Evolutionary conservation across 345 rosid species (phyloP).

Genomic region (Passiflora organensis): DNA sequence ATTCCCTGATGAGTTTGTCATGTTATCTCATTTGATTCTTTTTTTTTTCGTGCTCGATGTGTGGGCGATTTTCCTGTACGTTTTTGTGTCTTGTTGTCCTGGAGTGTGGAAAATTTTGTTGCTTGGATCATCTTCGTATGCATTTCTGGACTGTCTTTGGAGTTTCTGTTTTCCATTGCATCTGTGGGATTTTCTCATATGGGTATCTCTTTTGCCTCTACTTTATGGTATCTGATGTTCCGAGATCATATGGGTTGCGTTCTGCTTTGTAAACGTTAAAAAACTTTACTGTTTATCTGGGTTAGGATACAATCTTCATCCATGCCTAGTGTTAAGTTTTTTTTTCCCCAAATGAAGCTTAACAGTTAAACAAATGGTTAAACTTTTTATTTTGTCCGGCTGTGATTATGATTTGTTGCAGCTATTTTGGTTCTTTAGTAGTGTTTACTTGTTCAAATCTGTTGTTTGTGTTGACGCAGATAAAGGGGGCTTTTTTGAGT

Average conservation of each 20-base stretch:
- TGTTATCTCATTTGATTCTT: not conserved
- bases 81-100: not conserved
- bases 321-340: not conserved
- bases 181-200: conserved; percentile 4
- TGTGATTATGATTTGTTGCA: not conserved
- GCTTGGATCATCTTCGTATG: conserved; percentile 1
- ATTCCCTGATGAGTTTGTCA: not conserved
- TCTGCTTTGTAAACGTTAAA: not conserved
- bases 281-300: conserved; percentile 1
- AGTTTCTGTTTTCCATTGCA: not conserved
- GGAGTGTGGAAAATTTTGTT: not conserved
- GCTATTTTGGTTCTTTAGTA: too few species aligned
- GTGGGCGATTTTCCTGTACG: not conserved
- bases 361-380: not conserved
- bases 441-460: too few species aligned
- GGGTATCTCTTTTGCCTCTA: not conserved
- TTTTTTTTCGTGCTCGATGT: not conserved
- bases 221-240: not conserved
- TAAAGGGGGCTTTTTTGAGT: not conserved
- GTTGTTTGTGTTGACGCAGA: conserved; percentile 12
- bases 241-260: not conserved
- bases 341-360: not conserved
- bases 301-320: not conserved
- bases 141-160: not conserved
- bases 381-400: too few species aligned